These are phyloP conservation scores for Chlorella ohadii DNA, from an alignment of 139 green algal species.

Conservation along the genomic window DNA sequence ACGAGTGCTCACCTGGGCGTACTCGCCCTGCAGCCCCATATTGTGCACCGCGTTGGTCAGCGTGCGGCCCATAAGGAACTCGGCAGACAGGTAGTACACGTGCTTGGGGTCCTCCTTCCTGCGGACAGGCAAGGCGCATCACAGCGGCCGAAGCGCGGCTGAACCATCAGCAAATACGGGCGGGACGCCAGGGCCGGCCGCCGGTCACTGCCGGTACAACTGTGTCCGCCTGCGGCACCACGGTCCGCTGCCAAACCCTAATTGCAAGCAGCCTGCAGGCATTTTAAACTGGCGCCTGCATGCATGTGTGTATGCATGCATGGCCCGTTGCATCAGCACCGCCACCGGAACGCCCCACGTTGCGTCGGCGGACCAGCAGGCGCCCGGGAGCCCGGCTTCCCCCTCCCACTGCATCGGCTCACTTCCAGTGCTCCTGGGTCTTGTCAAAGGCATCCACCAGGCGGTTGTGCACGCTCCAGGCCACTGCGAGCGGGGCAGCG, in stretches of 20 bases:
- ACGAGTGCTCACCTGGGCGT: conserved; percentile 67
- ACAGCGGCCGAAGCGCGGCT: no score
- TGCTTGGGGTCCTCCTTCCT: conserved; percentile 86
- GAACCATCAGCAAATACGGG: neutral
- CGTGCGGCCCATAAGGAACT: conserved; percentile 97
- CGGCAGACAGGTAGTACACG: conserved; percentile 96
- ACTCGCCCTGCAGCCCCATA: conserved; percentile 89
- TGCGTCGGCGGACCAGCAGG: neutral
- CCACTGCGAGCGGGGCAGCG: conserved; percentile 21
- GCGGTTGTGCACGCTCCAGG: conserved; percentile 83
- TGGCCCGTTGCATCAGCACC: neutral
- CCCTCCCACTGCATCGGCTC: neutral
- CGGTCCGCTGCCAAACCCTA: no score
- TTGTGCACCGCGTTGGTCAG: conserved; percentile 96
- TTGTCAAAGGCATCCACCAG: conserved; percentile 88
- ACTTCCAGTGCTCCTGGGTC: conserved; percentile 88
- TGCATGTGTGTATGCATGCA: neutral
- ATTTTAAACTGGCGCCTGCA: neutral
- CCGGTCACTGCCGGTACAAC: no score
- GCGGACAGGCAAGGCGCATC: neutral
- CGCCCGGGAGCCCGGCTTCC: neutral
- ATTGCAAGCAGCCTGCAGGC: neutral
- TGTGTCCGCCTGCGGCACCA: no score
- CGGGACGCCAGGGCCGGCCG: no score
- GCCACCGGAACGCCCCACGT: neutral